Conservation (phyloP, 1,139 yeast species). For the Kluyveromyces sp. region DNA sequence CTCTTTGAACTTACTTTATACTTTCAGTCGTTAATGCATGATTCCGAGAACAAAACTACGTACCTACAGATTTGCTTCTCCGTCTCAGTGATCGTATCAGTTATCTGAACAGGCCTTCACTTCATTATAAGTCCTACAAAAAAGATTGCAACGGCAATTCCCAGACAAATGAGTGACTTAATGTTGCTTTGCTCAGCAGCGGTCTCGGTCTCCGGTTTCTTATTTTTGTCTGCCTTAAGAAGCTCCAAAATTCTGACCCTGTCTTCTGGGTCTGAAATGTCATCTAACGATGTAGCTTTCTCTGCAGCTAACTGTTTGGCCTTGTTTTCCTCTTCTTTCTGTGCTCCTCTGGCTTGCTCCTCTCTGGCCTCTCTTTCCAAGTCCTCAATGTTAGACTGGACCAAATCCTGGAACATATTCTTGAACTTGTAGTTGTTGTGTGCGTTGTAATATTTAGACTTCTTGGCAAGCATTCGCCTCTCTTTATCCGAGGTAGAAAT, state of each 20-base stretch:
- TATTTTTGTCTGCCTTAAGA: neutral
- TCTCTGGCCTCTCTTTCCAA: constrained; percentile 17
- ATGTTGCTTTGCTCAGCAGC: constrained; percentile 12
- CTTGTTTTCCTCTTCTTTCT: constrained; percentile 18
- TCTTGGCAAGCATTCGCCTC: constrained; percentile 41
- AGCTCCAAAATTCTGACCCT: constrained; percentile 35
- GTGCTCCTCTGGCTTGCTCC: constrained; percentile 7
- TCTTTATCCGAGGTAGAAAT: constrained; percentile 47
- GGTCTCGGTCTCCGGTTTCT: constrained; percentile 9
- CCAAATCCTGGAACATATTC: constrained; percentile 62
- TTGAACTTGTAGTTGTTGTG: constrained; percentile 43
- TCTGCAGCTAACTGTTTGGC: constrained; percentile 24
- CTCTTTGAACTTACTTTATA: too few relatives aligned
- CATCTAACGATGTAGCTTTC: constrained; percentile 30
- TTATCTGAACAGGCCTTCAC: too few relatives aligned
- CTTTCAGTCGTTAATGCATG: neutral
- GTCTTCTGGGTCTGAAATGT: constrained; percentile 42
- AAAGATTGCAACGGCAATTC: constrained; percentile 30
- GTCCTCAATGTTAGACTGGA: constrained; percentile 38
- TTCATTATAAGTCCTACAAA: constrained; percentile 28
- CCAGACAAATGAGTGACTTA: constrained; percentile 29
- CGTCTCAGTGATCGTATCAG: too few relatives aligned
- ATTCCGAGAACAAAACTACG: neutral
- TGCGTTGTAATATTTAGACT: constrained; percentile 62
- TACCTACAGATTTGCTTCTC: too few relatives aligned